A percentile compares a stretch with the other conserved stretches of the same genome.
Evolutionary conservation across 495 filamentous ascomycete genomes (phyloP).

Genomic region (Tuber brumale): DNA sequence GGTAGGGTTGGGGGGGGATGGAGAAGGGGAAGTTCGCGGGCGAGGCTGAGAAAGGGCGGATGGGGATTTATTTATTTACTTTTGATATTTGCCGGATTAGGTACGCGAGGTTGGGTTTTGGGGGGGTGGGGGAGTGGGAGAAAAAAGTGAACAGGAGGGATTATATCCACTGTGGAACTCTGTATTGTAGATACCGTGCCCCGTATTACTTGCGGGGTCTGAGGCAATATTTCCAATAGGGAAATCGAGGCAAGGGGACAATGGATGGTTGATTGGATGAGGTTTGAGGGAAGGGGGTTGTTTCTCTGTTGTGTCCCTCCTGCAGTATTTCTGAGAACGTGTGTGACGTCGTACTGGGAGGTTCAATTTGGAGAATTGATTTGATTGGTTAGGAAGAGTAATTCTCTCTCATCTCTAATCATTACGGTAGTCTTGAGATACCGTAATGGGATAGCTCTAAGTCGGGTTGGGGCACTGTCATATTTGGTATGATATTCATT

Average conservation of each 20-base stretch:
- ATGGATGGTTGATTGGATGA: neutral
- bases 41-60: slow-evolving; percentile 4
- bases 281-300: neutral
- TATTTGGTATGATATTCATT: neutral
- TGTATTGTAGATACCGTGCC: slow-evolving; percentile 1
- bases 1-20: neutral
- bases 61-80: slow-evolving; percentile 6
- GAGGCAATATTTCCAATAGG: slow-evolving; percentile 2
- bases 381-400: neutral
- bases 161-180: neutral
- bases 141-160: neutral
- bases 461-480: neutral
- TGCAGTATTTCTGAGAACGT: neutral
- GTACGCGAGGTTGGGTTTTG: neutral
- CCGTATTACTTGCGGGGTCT: neutral
- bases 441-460: neutral
- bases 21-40: neutral
- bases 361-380: neutral
- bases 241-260: slow-evolving; percentile 1
- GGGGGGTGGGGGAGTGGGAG: neutral
- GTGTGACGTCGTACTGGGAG: neutral
- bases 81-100: slow-evolving; percentile 4
- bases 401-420: neutral
- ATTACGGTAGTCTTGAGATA: neutral
- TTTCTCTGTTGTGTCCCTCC: neutral